Percentiles rank a stretch among this genome's conserved stretches.
phyloP scores from a whole-genome alignment of 345 rosid genomes.

The Laguncularia racemosa region DNA sequence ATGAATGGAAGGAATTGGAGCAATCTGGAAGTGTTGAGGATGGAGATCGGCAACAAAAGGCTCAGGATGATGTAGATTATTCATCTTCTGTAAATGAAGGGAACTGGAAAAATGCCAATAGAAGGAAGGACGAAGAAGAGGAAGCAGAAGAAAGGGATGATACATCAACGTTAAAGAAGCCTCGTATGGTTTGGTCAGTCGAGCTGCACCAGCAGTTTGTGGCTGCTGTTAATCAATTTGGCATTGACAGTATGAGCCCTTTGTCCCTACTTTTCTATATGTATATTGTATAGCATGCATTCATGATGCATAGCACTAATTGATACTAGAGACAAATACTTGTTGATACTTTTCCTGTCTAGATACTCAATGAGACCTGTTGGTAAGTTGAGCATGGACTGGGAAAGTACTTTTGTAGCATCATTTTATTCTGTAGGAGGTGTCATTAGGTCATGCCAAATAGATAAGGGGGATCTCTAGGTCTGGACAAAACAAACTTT shows the following conservation, averaged over 20 bases:
- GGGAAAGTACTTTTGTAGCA: too few relatives aligned
- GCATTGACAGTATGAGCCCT: constrained; percentile 68
- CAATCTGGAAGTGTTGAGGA: constrained; percentile 57
- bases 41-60: constrained; percentile 40
- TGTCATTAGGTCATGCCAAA: too few relatives aligned
- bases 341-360: too few relatives aligned
- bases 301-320: too few relatives aligned
- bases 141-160: constrained; percentile 73
- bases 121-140: constrained; percentile 55
- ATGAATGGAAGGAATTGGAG: constrained; percentile 44
- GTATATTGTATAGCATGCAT: neutral
- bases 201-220: constrained; percentile 90
- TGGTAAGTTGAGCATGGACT: too few relatives aligned
- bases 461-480: too few relatives aligned
- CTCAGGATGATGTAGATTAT: constrained; percentile 46
- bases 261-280: neutral
- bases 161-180: constrained; percentile 61
- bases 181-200: constrained; percentile 80
- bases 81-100: constrained; percentile 62
- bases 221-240: constrained; percentile 76
- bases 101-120: constrained; percentile 39
- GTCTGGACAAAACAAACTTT: too few relatives aligned
- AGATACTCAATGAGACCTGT: too few relatives aligned
- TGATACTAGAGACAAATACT: too few relatives aligned
- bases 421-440: too few relatives aligned